Evolutionary conservation across 345 rosid species (phyloP).

Genomic region (Camelina neglecta): DNA sequence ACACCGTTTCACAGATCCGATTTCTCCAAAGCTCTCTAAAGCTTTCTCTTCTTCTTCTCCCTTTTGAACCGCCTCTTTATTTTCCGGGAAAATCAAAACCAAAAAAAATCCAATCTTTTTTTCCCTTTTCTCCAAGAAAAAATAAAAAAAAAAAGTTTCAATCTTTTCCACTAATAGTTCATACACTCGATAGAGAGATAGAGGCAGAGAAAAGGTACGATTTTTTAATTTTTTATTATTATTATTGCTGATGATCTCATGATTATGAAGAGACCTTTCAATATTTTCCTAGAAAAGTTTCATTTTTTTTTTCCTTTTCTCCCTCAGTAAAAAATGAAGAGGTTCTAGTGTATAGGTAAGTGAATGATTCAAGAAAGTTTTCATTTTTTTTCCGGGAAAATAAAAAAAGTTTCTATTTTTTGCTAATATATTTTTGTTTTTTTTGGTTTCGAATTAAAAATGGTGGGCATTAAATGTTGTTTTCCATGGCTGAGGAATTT

Average conservation of each 20-base stretch:
- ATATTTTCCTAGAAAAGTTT: conserved; percentile 34
- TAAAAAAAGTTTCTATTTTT: conserved; percentile 5
- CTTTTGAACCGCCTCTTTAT: conserved; percentile 24
- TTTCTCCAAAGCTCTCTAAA: conserved; percentile 40
- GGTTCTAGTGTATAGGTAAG: conserved; percentile 31
- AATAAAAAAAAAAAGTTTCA: conserved; percentile 5
- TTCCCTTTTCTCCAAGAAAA: conserved; percentile 2
- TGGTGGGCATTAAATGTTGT: conserved; percentile 26
- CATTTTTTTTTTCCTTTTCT: not conserved
- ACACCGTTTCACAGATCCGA: conserved; percentile 40
- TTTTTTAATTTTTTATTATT: no score
- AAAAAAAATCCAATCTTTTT: conserved; percentile 11
- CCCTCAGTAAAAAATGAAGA: conserved; percentile 25
- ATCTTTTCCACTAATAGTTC: conserved; percentile 20
- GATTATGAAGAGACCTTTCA: conserved; percentile 22
- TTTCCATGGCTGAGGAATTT: conserved; percentile 39
- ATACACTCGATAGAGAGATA: not conserved
- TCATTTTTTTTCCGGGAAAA: conserved; percentile 15
- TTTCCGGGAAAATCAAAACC: conserved; percentile 24
- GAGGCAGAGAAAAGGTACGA: no score
- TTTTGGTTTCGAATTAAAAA: conserved; percentile 7
- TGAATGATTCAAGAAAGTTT: conserved; percentile 16
- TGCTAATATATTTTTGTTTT: not conserved
- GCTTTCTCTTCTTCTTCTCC: not conserved
- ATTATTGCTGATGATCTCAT: conserved; percentile 29